Conservation (phyloP, 805 yeast species). For the Candida methanosorbosa region DNA sequence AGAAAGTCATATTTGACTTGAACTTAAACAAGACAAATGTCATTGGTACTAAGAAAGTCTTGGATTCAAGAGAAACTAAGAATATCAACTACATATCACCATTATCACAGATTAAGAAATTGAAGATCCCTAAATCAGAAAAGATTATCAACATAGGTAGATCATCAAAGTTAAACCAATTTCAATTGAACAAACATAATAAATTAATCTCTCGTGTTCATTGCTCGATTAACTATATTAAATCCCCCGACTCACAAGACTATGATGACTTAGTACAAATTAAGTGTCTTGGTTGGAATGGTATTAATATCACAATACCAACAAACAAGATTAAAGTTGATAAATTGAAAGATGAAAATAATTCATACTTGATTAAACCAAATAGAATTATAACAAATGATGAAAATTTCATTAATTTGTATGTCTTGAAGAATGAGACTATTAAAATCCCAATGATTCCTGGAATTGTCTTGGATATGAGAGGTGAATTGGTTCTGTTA, state of each 20-base stretch:
- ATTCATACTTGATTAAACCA: conserved; percentile 10
- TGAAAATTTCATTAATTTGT: conserved; percentile 39
- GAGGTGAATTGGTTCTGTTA: conserved; percentile 41
- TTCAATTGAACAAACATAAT: conserved; percentile 35
- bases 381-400: conserved; percentile 32
- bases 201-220: conserved; percentile 64
- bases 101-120: conserved; percentile 24
- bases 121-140: conserved; percentile 33
- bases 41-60: too few relatives aligned
- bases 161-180: conserved; percentile 53
- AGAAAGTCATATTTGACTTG: too few relatives aligned
- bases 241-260: conserved; percentile 7
- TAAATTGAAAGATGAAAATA: conserved; percentile 16
- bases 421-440: conserved; percentile 53
- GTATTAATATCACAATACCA: conserved; percentile 63
- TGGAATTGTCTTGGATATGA: conserved; percentile 60
- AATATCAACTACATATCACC: conserved; percentile 28
- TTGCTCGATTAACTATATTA: conserved; percentile 38
- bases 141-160: conserved; percentile 49
- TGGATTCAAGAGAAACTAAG: too few relatives aligned
- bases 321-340: conserved; percentile 24
- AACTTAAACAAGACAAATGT: too few relatives aligned
- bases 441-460: conserved; percentile 54
- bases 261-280: conserved; percentile 35
- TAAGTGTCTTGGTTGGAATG: conserved; percentile 78